Evolutionary conservation across 768 basidiomycete genomes (phyloP), one percentile per base, ranked within the genome.

Genomic region (Macrocybe gigantea): DNA sequence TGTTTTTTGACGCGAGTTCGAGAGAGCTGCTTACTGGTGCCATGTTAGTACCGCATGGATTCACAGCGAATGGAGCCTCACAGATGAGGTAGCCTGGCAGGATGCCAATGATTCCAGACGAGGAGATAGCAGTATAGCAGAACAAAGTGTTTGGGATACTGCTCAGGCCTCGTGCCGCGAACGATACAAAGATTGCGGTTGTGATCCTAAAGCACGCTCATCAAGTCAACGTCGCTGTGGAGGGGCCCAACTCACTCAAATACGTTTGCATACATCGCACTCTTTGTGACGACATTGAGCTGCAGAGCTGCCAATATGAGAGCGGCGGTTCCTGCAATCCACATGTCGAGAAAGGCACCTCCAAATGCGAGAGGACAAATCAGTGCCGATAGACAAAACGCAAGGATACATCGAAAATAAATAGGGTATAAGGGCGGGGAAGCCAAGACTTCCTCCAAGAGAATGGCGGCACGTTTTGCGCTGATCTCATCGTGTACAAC

Each of bases 401-500:
- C 82, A 49, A 95, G 60, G 13, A 76, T 41, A 56, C 84, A 84
- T 45, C 90, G 78, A 54, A 80, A 69, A 60, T 71, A 66, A 29
- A 75, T 63, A 3, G 79, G 67, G 63, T 91, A 92, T 45, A 85
- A 65, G 7, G 87, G 80, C 22, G 79, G 74, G 5, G 79, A 73
- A 13, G 72, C 68, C 43, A 94, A 63, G n/a, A 94, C 65, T 1
- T 67, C 67, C 11, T 83, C 74, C 12, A 94, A 72, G 41, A 79
- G 73, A 31, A 73, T 73, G 6, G 80, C 78, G 1, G 88, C 94
- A 46, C 78, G 73, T 50, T 82, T 83, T 3, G 91, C 94, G 46
- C 87, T 87, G 59, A 92, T 82, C 66, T 91, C 88, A 59, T 96
- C 93, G 64, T 96, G 93, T 6, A 96, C 82, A 48, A 97, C 93